Conservation (phyloP, 2,329 filamentous ascomycete genomes). For the Beauveria sp. region DNA sequence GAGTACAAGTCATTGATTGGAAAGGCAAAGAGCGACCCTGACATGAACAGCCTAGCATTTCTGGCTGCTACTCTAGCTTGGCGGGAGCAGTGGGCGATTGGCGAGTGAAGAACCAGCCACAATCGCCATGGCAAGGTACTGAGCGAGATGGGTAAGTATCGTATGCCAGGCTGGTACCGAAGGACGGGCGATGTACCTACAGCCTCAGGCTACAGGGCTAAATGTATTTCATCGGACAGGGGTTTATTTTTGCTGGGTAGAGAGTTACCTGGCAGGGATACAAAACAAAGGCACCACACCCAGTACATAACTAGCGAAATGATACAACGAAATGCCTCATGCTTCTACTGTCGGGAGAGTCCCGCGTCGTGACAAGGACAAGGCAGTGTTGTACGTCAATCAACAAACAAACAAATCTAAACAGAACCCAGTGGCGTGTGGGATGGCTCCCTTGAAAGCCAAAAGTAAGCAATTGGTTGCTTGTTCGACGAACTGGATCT, state of each 20-base stretch:
- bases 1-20: background rate
- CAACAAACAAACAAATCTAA: too few relatives aligned
- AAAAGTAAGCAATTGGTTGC: background rate
- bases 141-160: too few relatives aligned
- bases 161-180: too few relatives aligned
- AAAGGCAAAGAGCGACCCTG: conserved; percentile 2
- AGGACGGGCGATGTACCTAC: too few relatives aligned
- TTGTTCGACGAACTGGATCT: background rate
- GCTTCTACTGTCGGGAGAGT: background rate
- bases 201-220: too few relatives aligned
- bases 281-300: too few relatives aligned
- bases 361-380: background rate
- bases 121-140: background rate
- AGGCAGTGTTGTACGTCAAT: background rate
- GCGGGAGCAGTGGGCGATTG: conserved; percentile 5
- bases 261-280: too few relatives aligned
- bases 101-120: background rate
- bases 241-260: too few relatives aligned
- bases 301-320: background rate
- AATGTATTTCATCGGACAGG: too few relatives aligned
- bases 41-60: conserved; percentile 7
- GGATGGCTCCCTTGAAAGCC: too few relatives aligned
- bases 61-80: conserved; percentile 5
- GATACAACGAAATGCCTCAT: background rate
- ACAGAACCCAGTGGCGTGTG: background rate